Evolutionary conservation across 768 basidiomycete genomes (phyloP).

Genomic region (Boletus edulis): DNA sequence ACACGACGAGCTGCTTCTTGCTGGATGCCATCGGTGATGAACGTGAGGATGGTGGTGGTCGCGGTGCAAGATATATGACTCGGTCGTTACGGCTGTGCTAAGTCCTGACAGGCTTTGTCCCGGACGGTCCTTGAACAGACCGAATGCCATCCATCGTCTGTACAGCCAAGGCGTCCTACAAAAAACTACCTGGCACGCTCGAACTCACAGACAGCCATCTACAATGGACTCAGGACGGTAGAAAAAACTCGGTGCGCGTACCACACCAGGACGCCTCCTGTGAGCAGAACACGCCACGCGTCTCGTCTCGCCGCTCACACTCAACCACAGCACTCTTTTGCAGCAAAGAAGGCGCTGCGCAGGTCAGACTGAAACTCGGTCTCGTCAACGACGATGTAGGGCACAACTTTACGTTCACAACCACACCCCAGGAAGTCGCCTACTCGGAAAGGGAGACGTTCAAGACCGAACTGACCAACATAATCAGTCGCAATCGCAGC

Average conservation of each 20-base stretch:
- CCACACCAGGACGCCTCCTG: slow-evolving; percentile 58
- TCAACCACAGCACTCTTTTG: slow-evolving; percentile 66
- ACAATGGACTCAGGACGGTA: slow-evolving; percentile 78
- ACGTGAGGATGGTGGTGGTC: not conserved
- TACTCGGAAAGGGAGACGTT: slow-evolving; percentile 75
- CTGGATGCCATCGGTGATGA: slow-evolving; percentile 1
- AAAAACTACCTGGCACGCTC: slow-evolving; percentile 74
- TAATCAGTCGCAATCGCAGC: slow-evolving; percentile 72
- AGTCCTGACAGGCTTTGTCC: too few relatives aligned
- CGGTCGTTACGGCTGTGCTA: not conserved
- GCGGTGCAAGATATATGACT: not conserved
- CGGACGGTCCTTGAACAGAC: not conserved
- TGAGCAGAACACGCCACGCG: slow-evolving; percentile 35
- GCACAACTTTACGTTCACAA: slow-evolving; percentile 81
- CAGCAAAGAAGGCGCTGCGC: slow-evolving; percentile 79
- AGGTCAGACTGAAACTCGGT: slow-evolving; percentile 75
- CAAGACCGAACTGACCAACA: slow-evolving; percentile 73
- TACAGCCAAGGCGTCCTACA: slow-evolving; percentile 78
- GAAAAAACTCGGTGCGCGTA: slow-evolving; percentile 60
- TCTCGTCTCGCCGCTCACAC: not conserved
- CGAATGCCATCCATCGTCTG: slow-evolving; percentile 1
- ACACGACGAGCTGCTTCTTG: slow-evolving; percentile 78
- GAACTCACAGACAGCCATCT: slow-evolving; percentile 71
- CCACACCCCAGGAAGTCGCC: slow-evolving; percentile 56
- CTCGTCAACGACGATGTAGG: slow-evolving; percentile 67